Percentiles rank a stretch among this genome's conserved stretches.
Conservation (phyloP, 192 early-diverging fungal species). For the Coemansia sp. region DNA sequence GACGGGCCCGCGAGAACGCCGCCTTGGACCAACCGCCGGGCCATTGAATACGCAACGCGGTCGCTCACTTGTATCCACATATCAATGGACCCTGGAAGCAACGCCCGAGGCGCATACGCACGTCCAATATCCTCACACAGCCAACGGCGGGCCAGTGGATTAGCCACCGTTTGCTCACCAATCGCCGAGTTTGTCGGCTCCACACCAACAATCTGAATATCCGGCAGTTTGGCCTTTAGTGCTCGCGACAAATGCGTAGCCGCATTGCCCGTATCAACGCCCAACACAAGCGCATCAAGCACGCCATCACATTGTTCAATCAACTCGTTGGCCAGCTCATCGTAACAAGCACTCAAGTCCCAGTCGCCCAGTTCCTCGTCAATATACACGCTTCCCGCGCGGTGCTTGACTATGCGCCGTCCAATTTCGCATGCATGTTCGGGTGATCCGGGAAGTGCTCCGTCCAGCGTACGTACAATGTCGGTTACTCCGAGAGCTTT, state of each 20-base stretch:
- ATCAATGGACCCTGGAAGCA: conserved; percentile 58
- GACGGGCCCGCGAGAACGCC: conserved; percentile 66
- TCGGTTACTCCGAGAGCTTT: conserved; percentile 65
- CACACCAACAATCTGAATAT: conserved; percentile 63
- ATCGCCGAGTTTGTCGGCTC: conserved; percentile 68
- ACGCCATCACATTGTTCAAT: conserved; percentile 56
- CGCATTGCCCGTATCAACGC: conserved; percentile 67
- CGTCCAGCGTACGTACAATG: conserved; percentile 69
- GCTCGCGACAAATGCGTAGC: conserved; percentile 62
- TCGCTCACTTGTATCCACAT: conserved; percentile 70
- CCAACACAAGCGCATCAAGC: conserved; percentile 65
- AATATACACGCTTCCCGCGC: conserved; percentile 57
- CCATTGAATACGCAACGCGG: conserved; percentile 67
- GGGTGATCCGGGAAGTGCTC: conserved; percentile 62
- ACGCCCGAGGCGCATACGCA: conserved; percentile 58
- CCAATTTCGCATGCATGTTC: conserved; percentile 67
- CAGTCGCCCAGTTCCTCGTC: conserved; percentile 60
- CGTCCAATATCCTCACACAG: conserved; percentile 72
- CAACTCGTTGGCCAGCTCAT: conserved; percentile 64
- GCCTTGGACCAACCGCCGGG: conserved; percentile 63
- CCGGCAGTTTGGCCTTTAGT: conserved; percentile 57
- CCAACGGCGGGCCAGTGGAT: conserved; percentile 56
- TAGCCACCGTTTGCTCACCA: conserved; percentile 30
- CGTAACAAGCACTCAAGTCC: conserved; percentile 41
- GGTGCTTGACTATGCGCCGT: conserved; percentile 55